Evolutionary conservation across 192 early-diverging fungal species (phyloP).

Genomic region (Backusella sp.): DNA sequence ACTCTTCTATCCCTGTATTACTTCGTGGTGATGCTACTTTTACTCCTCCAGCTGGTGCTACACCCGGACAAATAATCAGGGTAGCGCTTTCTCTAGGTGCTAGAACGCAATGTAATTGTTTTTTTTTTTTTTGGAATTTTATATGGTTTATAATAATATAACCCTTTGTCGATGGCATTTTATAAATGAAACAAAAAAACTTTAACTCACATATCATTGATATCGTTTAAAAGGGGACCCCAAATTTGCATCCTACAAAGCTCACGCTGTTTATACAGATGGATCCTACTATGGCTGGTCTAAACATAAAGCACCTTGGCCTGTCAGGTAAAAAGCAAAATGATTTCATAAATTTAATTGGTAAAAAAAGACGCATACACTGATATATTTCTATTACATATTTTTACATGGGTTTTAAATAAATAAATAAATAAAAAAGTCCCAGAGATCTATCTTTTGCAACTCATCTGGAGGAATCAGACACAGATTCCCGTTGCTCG

Average conservation of each 20-base stretch:
- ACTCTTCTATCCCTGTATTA: constrained; percentile 39
- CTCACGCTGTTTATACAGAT: constrained; percentile 20
- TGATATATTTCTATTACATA: not conserved
- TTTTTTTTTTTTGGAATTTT: constrained; percentile 2
- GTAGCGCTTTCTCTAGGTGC: constrained; percentile 43
- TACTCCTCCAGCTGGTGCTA: constrained; percentile 6
- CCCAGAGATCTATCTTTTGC: constrained; percentile 45
- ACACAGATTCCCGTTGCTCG: constrained; percentile 30
- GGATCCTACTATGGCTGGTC: constrained; percentile 30
- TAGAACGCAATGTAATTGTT: constrained; percentile 46
- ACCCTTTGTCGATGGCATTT: not conserved
- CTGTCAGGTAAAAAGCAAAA: constrained; percentile 24
- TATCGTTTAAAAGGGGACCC: constrained; percentile 28
- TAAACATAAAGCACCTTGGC: constrained; percentile 33
- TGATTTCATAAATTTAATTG: not conserved
- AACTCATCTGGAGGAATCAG: constrained; percentile 23
- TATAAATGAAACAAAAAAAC: not conserved
- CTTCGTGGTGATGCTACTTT: constrained; percentile 50
- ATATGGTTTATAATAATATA: no score
- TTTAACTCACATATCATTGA: no score
- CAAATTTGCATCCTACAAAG: constrained; percentile 26
- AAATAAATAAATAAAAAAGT: constrained; percentile 21
- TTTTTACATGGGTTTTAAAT: not conserved
- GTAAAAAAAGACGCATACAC: not conserved
- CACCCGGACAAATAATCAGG: constrained; percentile 40